Conservation (phyloP, 2,329 filamentous ascomycete species). For the Claviceps maximensis region DNA sequence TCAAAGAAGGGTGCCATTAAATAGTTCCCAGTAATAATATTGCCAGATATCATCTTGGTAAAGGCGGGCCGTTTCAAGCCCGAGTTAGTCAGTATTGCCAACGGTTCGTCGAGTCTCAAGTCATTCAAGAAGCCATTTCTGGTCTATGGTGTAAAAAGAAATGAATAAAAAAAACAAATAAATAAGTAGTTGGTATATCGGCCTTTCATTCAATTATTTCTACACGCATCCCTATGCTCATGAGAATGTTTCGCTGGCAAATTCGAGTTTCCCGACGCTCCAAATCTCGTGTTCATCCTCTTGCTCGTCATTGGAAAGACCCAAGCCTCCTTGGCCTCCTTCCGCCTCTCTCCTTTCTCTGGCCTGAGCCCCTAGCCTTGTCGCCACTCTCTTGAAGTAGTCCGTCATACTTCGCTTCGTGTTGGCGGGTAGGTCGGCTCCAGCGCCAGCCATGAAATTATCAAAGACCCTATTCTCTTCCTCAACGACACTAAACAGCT, state of each 20-base stretch:
- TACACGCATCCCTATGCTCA: conserved; percentile 11
- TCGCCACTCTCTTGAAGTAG: conserved; percentile 89
- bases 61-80: no score
- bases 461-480: conserved; percentile 80
- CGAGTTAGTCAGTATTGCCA: no score
- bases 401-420: conserved; percentile 86
- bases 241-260: conserved; percentile 47
- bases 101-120: no score
- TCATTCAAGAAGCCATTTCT: no score
- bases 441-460: conserved; percentile 66
- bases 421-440: conserved; percentile 51
- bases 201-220: not conserved
- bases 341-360: conserved; percentile 84
- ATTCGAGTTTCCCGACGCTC: conserved; percentile 84
- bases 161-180: not conserved
- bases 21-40: no score
- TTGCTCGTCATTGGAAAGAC: conserved; percentile 76
- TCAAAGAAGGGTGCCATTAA: no score
- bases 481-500: conserved; percentile 80
- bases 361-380: conserved; percentile 73
- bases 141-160: not conserved
- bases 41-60: no score
- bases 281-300: conserved; percentile 94
- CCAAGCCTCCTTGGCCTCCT: conserved; percentile 73
- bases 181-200: not conserved